Evolutionary conservation across 2,329 filamentous ascomycete genomes (phyloP).

Genomic region (Albifimbria verrucaria): DNA sequence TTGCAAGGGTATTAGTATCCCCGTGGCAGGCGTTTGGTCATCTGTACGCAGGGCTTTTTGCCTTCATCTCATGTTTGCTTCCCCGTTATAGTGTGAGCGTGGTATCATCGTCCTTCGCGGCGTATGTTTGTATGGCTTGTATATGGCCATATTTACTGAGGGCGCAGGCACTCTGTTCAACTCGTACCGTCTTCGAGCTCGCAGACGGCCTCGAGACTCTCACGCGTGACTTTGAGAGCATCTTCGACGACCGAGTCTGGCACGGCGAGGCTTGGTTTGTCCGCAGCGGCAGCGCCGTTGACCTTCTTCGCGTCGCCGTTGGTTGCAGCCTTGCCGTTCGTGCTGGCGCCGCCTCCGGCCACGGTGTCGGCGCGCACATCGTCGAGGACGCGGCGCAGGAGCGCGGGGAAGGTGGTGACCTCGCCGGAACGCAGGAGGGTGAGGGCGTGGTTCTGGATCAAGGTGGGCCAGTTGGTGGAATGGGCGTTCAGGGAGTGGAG

Average conservation of each 20-base stretch:
- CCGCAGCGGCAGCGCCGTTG: slow-evolving; percentile 21
- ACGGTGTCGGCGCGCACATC: slow-evolving; percentile 53
- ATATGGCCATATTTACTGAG: not conserved
- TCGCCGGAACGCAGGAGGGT: slow-evolving; percentile 58
- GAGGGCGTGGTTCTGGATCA: slow-evolving; percentile 57
- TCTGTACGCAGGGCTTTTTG: too few relatives aligned
- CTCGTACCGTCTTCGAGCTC: slow-evolving; percentile 27
- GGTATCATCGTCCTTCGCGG: too few relatives aligned
- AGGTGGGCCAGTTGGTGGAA: slow-evolving; percentile 59
- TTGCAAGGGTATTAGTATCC: too few relatives aligned
- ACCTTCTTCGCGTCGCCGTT: slow-evolving; percentile 27
- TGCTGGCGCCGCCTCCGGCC: slow-evolving; percentile 18
- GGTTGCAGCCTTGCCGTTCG: slow-evolving; percentile 24
- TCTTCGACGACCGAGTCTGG: slow-evolving; percentile 60
- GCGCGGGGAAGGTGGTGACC: slow-evolving; percentile 56
- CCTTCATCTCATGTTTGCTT: too few relatives aligned
- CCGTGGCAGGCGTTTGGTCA: too few relatives aligned
- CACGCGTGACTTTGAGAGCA: slow-evolving; percentile 56
- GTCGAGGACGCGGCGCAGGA: slow-evolving; percentile 58
- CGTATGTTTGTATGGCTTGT: too few relatives aligned
- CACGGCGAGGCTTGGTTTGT: slow-evolving; percentile 46
- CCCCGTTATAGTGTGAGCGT: too few relatives aligned
- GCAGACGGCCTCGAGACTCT: slow-evolving; percentile 52
- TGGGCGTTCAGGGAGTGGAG: slow-evolving; percentile 60
- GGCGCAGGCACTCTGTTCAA: not conserved